phyloP scores from a whole-genome alignment of 305 asterid species.

The Fraxinus greggii region DNA sequence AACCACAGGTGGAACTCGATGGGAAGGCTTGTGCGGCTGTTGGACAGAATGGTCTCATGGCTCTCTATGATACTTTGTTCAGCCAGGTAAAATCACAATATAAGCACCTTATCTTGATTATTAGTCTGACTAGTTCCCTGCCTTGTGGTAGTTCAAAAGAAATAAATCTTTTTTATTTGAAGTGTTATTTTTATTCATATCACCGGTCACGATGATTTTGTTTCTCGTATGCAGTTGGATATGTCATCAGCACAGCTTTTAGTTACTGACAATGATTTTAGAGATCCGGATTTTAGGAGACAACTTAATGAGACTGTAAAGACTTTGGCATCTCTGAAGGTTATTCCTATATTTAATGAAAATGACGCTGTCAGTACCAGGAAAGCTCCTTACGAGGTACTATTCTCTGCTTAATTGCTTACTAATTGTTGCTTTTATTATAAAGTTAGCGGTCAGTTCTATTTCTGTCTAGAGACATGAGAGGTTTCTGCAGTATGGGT shows the following conservation, averaged over 20 bases:
- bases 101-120: slow-evolving; percentile 6
- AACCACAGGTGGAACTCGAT: slow-evolving; percentile 88
- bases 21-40: slow-evolving; percentile 99
- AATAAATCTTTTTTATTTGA: neutral
- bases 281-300: slow-evolving; percentile 74
- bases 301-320: slow-evolving; percentile 82
- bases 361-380: slow-evolving; percentile 98
- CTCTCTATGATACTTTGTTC: slow-evolving; percentile 88
- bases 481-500: slow-evolving; percentile 1
- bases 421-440: slow-evolving; percentile 12
- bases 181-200: neutral
- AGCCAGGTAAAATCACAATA: slow-evolving; percentile 65
- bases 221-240: slow-evolving; percentile 61
- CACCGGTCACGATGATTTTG: neutral
- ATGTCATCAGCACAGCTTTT: slow-evolving; percentile 91
- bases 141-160: neutral
- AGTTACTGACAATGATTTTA: slow-evolving; percentile 87
- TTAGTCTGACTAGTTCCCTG: neutral
- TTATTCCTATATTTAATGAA: slow-evolving; percentile 92
- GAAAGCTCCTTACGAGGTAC: slow-evolving; percentile 93
- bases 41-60: slow-evolving; percentile 98
- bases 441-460: neutral
- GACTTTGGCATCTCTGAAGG: slow-evolving; percentile 63
- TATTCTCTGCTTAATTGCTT: slow-evolving; percentile 26
- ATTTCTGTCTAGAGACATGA: neutral